These are phyloP conservation scores for Xylariaceae sp. DNA, from an alignment of 2,329 filamentous ascomycete genomes.

Conservation along the genomic window DNA sequence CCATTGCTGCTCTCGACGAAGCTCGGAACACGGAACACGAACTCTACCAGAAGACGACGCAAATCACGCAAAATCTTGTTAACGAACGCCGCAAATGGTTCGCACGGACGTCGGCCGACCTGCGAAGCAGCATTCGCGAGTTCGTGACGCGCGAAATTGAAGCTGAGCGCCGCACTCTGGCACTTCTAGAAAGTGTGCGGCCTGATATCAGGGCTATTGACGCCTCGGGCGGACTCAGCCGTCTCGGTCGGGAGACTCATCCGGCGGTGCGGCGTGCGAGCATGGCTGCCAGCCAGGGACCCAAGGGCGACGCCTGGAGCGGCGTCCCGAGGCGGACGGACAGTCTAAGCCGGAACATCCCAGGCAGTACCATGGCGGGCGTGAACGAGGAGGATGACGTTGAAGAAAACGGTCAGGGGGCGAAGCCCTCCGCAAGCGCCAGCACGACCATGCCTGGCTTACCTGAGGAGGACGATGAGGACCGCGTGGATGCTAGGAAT, in stretches of 20 bases:
- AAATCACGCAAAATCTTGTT: slow-evolving; percentile 87
- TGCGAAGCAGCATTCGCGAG: slow-evolving; percentile 84
- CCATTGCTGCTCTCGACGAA: slow-evolving; percentile 89
- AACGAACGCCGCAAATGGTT: slow-evolving; percentile 93
- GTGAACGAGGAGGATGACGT: slow-evolving; percentile 66
- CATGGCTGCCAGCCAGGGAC: slow-evolving; percentile 87
- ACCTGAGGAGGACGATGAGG: slow-evolving; percentile 86
- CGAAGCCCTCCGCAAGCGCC: slow-evolving; percentile 48
- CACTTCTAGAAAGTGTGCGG: slow-evolving; percentile 90
- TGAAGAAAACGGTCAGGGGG: slow-evolving; percentile 50
- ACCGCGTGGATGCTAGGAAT: slow-evolving; percentile 93
- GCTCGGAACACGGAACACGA: slow-evolving; percentile 82
- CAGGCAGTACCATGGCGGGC: slow-evolving; percentile 78
- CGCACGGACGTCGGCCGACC: slow-evolving; percentile 80
- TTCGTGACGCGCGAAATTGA: slow-evolving; percentile 96
- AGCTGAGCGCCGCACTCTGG: slow-evolving; percentile 87
- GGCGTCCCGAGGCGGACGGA: slow-evolving; percentile 86
- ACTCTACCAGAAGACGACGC: slow-evolving; percentile 82
- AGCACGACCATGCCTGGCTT: slow-evolving; percentile 62
- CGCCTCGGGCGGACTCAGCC: slow-evolving; percentile 84
- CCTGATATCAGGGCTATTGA: slow-evolving; percentile 95
- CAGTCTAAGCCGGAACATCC: slow-evolving; percentile 77
- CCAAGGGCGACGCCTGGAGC: slow-evolving; percentile 98
- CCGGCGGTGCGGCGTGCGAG: slow-evolving; percentile 76
- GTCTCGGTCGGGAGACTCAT: slow-evolving; percentile 87